Evolutionary conservation across 2,329 filamentous ascomycete species (phyloP).

Genomic region (Pseudogymnoascus sp.): DNA sequence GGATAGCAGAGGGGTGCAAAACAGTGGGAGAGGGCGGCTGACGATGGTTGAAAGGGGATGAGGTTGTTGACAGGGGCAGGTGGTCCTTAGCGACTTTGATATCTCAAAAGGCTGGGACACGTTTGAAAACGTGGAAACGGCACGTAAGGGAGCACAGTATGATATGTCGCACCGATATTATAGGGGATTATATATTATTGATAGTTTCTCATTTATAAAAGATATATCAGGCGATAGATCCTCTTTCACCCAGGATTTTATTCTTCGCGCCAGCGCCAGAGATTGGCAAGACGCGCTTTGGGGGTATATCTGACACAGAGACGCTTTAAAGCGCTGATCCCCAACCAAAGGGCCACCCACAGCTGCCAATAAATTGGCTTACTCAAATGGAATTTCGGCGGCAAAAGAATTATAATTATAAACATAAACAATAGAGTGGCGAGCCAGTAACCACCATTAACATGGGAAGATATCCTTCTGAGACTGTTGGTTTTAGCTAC

Average conservation of each 20-base stretch:
- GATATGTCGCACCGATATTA: neutral
- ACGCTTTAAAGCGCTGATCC: neutral
- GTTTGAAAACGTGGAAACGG: neutral
- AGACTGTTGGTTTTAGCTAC: neutral
- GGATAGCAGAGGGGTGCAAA: neutral
- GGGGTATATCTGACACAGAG: neutral
- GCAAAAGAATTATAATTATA: neutral
- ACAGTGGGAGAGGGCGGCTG: neutral
- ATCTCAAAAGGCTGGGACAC: constrained; percentile 5
- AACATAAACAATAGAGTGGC: neutral
- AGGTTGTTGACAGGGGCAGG: constrained; percentile 7
- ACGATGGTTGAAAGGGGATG: constrained; percentile 4
- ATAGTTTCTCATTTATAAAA: neutral
- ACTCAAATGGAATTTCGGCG: neutral
- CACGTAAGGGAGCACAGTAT: neutral
- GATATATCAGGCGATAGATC: neutral
- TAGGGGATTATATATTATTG: neutral
- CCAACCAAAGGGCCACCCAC: neutral
- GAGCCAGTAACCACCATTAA: neutral
- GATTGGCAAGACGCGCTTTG: neutral
- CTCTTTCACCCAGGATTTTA: neutral
- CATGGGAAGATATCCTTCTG: neutral
- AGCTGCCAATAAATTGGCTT: neutral
- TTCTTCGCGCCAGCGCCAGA: neutral
- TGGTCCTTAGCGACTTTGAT: constrained; percentile 1